These are phyloP conservation scores for Tricladium varicosporioides DNA, from an alignment of 2,329 filamentous ascomycete genomes.

Conservation along the genomic window DNA sequence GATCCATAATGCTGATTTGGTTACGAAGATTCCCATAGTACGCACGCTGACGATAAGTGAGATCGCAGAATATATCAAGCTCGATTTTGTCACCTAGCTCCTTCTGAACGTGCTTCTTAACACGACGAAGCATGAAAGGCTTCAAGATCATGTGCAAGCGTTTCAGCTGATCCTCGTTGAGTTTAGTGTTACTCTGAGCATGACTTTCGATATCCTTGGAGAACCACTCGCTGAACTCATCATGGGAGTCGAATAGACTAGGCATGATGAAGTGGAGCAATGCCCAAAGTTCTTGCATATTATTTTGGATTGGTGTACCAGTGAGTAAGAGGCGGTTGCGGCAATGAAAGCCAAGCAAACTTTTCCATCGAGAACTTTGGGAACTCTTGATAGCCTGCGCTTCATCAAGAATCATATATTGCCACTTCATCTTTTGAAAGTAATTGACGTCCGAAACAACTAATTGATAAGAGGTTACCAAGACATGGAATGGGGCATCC, in stretches of 20 bases:
- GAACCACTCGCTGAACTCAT: constrained; percentile 93
- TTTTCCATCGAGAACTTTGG: constrained; percentile 95
- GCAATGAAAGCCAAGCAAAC: constrained; percentile 87
- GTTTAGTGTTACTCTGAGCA: constrained; percentile 97
- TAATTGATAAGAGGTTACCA: constrained; percentile 95
- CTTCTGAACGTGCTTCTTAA: constrained; percentile 99
- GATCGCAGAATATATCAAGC: constrained; percentile 90
- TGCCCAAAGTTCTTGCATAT: constrained; percentile 99
- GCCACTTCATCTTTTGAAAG: constrained; percentile 99
- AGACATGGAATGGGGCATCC: constrained; percentile 91
- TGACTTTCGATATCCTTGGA: constrained; percentile 97
- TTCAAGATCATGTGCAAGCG: constrained; percentile 98
- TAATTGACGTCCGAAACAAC: constrained; percentile 95
- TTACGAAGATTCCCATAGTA: constrained; percentile 91
- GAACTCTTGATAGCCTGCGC: constrained; percentile 99
- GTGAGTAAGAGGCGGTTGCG: constrained; percentile 91
- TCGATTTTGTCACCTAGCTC: constrained; percentile 99
- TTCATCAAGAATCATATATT: constrained; percentile 99
- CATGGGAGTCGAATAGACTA: constrained; percentile 92
- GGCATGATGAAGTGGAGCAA: constrained; percentile 99
- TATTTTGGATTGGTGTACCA: constrained; percentile 98
- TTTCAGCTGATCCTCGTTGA: constrained; percentile 96
- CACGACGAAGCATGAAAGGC: constrained; percentile 98
- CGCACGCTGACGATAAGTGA: constrained; percentile 92
- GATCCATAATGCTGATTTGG: constrained; percentile 97